Percentiles rank a stretch among this genome's conserved stretches.
phyloP scores from a whole-genome alignment of 2,329 filamentous ascomycete species.

The Pezicula rhizophila region DNA sequence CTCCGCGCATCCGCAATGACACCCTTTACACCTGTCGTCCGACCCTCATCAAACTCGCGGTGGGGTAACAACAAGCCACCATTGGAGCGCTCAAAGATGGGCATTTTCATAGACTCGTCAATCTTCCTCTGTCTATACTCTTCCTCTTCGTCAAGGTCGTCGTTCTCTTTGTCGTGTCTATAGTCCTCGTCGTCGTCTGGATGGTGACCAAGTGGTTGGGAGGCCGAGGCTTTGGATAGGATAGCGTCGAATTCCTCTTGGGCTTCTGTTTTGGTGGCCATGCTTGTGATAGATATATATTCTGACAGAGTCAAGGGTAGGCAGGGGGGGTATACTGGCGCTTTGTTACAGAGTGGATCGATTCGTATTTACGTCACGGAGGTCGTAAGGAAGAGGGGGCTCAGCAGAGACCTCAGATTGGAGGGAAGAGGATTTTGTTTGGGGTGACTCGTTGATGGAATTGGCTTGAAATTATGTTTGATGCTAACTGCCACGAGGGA shows the following conservation, averaged over 20 bases:
- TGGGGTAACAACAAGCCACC: conserved; percentile 45
- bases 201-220: conserved; percentile 14
- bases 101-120: conserved; percentile 60
- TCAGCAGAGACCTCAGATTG: background rate
- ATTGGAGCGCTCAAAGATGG: conserved; percentile 45
- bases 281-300: conserved; percentile 10
- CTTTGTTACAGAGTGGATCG: background rate
- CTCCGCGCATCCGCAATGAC: conserved; percentile 79
- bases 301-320: conserved; percentile 9
- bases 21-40: conserved; percentile 77
- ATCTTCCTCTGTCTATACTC: conserved; percentile 36
- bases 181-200: conserved; percentile 57
- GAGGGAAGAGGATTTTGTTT: background rate
- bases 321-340: conserved; percentile 12
- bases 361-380: background rate
- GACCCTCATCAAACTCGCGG: conserved; percentile 57
- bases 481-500: too few relatives aligned
- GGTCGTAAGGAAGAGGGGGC: conserved; percentile 4
- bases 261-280: conserved; percentile 44
- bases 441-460: background rate
- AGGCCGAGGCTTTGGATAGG: conserved; percentile 46
- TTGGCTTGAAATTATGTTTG: background rate
- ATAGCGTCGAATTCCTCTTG: conserved; percentile 63
- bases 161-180: conserved; percentile 44
- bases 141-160: conserved; percentile 45